Base-by-base conservation (phyloP, 371 early-diverging fungal species). In the Mycotypha africana region DNA sequence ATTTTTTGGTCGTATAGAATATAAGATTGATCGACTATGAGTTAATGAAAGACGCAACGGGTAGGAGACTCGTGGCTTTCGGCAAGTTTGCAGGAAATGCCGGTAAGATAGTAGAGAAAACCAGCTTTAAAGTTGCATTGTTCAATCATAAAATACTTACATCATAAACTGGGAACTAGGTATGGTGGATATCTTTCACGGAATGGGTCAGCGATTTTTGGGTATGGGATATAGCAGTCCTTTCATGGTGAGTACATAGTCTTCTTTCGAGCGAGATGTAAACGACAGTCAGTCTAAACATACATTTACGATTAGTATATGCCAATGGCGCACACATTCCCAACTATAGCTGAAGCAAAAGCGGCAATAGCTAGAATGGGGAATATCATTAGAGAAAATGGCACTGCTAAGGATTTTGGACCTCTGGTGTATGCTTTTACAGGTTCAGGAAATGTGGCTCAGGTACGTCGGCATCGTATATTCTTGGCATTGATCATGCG, bases 21-120 rank as follows among this genome's bases (percentile, higher is more conserved):
- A 90, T 97, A 37, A 86, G 90, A 7, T 60, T 98, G 42, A 85
- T 96, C 30, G 98, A 98, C 68, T 98, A 97, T 60, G 98, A 98
- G 63, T 74, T 97, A 26, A 82, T 98, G 84, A 86, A 83, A 11
- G 83, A 97, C 53, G 80, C 46, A 21, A 67, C 73, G 14, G 79
- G 82, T 33, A 81, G 79, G 53, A 84, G 98, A 15, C 67, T 92
- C 34, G 97, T 98, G 12, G 78, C 89, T 24, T 98, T 98, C 71
- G 93, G 95, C 34, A 76, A 78, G 38, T 91, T 89, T 61, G 98
- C 98, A 4, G 98, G 98, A 4, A 92, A 93, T 50, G 96, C 97
- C n/a, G 96, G 94, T 68, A 40, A 22, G 26, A 15, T 16, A n/a
- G 14, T 12, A 62, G 32, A 34, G 2, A 39, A 0, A 22, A 21